Evolutionary conservation across 164 flowering plant species (phyloP), one percentile per base, ranked within the genome.

Genomic region (Magnolia kwangsiensis): DNA sequence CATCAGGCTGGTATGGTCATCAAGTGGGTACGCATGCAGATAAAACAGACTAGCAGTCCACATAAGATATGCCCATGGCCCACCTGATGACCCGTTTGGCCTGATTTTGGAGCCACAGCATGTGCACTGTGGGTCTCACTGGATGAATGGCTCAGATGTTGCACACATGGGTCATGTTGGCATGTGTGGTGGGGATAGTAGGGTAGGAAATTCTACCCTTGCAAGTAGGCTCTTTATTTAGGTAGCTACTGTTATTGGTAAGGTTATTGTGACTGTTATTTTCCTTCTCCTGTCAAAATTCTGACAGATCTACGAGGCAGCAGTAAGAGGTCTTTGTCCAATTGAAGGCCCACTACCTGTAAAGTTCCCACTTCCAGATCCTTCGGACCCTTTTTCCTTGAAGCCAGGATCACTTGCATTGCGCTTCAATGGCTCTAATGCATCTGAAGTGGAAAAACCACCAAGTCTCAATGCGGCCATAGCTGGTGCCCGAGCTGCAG

Each of bases 401-500:
- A 92, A 86, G 78, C 98, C 98, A 16, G 94, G 98, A 20, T 92
- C 94, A 37, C 80, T 91, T 67, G 76, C 78, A 29, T 51, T 70
- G 1, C n/a, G 19, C 14, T 50, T 69, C 9, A 27, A 77, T 27
- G 75, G 81, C 67, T 72, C 83, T 13, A 82, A 75, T 75, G 75
- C 75, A 55, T 71, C 87, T 51, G 77, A 79, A 71, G 76, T 77
- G 58, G 90, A 86, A 37, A 84, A 78, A 71, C 78, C 96, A 65
- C 75, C 85, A 5, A 83, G 72, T 74, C 92, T 92, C 21, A 80
- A 6, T 71, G 89, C 86, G 50, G 97, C 96, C 50, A 95, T 95
- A 72, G 90, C 92, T 79, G 97, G 97, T 78, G 98, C 96, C 50
- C 85, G 88, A 72, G 90, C 94, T 63, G 96, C 97, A 50, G 93